Evolutionary conservation across 352 stramenopile species (phyloP).

Genomic region (Phytophthora melonis): DNA sequence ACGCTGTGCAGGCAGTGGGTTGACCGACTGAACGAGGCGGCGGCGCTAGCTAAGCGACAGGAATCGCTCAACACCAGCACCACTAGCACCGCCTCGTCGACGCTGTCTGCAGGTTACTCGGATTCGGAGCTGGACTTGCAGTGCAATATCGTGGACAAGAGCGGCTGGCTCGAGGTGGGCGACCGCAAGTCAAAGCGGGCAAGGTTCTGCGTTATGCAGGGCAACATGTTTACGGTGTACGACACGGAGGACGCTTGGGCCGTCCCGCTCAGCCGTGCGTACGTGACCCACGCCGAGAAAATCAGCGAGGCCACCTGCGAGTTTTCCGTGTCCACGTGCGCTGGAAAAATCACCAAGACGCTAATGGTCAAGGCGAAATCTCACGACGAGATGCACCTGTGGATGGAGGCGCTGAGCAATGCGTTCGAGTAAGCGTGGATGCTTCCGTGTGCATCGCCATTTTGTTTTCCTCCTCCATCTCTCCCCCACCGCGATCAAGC

Average conservation of each 20-base stretch:
- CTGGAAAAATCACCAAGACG: constrained; percentile 77
- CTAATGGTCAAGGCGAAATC: constrained; percentile 72
- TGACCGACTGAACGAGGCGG: constrained; percentile 73
- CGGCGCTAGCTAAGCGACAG: constrained; percentile 75
- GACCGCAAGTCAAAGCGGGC: constrained; percentile 81
- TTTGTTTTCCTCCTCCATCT: constrained; percentile 10
- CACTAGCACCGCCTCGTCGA: constrained; percentile 77
- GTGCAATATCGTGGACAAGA: constrained; percentile 84
- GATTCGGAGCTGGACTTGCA: constrained; percentile 78
- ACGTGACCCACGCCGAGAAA: constrained; percentile 77
- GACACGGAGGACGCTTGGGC: constrained; percentile 85
- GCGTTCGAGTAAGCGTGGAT: constrained; percentile 55
- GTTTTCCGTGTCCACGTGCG: constrained; percentile 71
- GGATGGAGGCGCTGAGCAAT: constrained; percentile 69
- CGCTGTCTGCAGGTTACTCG: constrained; percentile 67
- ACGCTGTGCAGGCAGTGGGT: constrained; percentile 79
- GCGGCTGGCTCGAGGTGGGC: constrained; percentile 78
- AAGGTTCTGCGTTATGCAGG: constrained; percentile 83
- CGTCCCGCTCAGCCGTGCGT: constrained; percentile 77
- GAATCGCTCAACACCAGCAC: constrained; percentile 80
- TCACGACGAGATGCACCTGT: constrained; percentile 81
- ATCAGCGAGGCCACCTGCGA: constrained; percentile 64
- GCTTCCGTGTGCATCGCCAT: constrained; percentile 27
- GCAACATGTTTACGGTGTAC: constrained; percentile 86
- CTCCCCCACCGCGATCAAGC: constrained; percentile 21